phyloP scores from a whole-genome alignment of 2,329 filamentous ascomycete species.

The Exophiala sp. region DNA sequence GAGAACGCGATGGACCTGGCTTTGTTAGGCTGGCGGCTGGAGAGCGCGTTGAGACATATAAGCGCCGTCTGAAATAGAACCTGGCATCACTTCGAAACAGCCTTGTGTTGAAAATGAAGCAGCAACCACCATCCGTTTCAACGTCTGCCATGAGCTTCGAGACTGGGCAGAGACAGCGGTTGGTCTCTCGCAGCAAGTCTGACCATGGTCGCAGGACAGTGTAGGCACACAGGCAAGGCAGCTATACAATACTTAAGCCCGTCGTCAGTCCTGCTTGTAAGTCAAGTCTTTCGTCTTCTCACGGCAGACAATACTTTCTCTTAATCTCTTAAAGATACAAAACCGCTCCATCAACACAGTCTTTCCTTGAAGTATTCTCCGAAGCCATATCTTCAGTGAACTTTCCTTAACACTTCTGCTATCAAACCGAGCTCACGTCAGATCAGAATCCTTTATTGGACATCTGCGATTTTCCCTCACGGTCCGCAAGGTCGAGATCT shows the following conservation, averaged over 20 bases:
- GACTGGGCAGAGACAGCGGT: slow-evolving; percentile 12
- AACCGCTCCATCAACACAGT: neutral
- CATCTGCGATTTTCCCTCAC: no score
- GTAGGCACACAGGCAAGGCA: neutral
- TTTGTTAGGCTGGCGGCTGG: slow-evolving; percentile 18
- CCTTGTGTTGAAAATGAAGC: slow-evolving; percentile 4
- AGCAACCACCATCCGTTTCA: slow-evolving; percentile 14
- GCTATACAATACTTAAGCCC: neutral
- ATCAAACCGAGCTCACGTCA: slow-evolving; percentile 5
- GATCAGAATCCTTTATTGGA: neutral
- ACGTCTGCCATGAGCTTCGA: slow-evolving; percentile 2
- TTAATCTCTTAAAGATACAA: neutral
- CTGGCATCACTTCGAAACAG: slow-evolving; percentile 17
- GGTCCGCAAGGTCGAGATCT: no score
- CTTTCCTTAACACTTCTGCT: slow-evolving; percentile 2
- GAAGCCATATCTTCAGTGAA: no score
- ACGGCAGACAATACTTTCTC: neutral
- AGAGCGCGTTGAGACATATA: slow-evolving; percentile 8
- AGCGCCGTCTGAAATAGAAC: slow-evolving; percentile 17
- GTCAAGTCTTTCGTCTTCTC: slow-evolving; percentile 2
- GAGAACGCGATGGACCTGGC: slow-evolving; percentile 5
- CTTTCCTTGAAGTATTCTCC: no score
- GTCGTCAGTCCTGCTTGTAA: neutral
- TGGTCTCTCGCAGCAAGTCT: neutral
- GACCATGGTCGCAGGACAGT: neutral